Evolutionary conservation across 2,329 filamentous ascomycete species (phyloP), one percentile per base, ranked within the genome.

Genomic region (Pseudogymnoascus sp.): DNA sequence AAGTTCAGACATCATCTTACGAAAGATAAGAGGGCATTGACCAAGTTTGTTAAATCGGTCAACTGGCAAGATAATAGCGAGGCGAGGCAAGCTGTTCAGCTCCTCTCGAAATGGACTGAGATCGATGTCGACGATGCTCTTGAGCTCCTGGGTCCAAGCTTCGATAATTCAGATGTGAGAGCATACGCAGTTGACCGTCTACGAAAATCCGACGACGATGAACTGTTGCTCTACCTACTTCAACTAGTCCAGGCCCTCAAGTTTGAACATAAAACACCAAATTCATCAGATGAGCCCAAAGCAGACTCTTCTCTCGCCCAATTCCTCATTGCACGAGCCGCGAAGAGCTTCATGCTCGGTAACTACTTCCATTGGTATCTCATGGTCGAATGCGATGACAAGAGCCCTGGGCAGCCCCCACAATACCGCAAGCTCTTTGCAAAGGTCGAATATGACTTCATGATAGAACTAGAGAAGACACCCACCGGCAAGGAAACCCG

Each of bases 291-390:
- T 64, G 85, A 91, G 67, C 80, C 82, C 43, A 79, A 82, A 0
- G 82, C 85, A 56, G 89, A 95, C 69, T 96, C 93, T 0, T 96
- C 93, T 0, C 79, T 99, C 5, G 93, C 93, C 2, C 86, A 85
- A 23, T 99, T 99, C 72, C 80, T 99, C 2, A 95, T 99, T 63
- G 86, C 89, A 1, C 85, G 95, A 37, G 96, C 95, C 3, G 89
- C 90, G 12, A 86, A 88, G 66, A 97, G 96, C 72, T 90, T 97
- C 71, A 88, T 89, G 65, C 82, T 99, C 1, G 95, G 93, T 31
- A 99, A 96, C 73, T 96, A 96, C 76, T 85, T 99, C 62, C 91
- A 97, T 74, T 99, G 95, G 95, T 99, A 97, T 75, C 82, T 99
- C 2, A 97, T 97, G 87, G 95, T 99, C 1, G 96, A 99, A 76